Base-by-base conservation (phyloP, 352 stramenopile genomes). In the Globisporangium irregulare region DNA sequence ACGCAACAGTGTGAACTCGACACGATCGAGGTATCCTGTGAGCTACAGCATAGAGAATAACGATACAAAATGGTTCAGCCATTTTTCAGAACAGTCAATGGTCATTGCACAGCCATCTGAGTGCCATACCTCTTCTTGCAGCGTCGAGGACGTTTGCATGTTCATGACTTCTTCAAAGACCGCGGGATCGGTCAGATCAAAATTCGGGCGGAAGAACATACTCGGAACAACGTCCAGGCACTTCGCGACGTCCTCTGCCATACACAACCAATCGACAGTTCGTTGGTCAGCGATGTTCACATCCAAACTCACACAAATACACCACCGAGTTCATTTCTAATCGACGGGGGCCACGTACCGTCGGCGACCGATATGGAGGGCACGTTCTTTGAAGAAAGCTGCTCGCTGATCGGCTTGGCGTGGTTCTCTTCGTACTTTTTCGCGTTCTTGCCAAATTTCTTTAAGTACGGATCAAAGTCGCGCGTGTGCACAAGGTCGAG, bases 141-240 rank as follows among this genome's bases (percentile, higher is more conserved):
- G 69, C 0, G 81, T 84, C 15, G 65, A 73, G 38, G 72, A 68
- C 8, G 78, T 82, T 58, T 75, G 73, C 81, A 92, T 86, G 68
- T 71, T 82, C 84, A 94, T 87, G 12, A 95, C 83, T 68, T 91
- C 79, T 48, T 96, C 83, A 70, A 96, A 96, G 48, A 77, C 87
- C 22, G 74, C 80, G 3, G 88, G 77, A 70, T 96, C 80, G 1
- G 84, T 90, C 32, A 96, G 72, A 41, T 94, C 86, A 34, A 91
- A 96, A 4, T 81, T 80, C 20, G 84, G 73, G 6, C 82, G 84
- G 66, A 96, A 96, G 59, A 93, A 96, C 64, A 96, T 71, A 62
- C 79, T 91, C 4, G 88, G 88, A 20, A 96, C 86, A 7, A 82
- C 66, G 7, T 87, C 73, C 51, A 96, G 69, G 59, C 88, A 96